These are phyloP conservation scores for Thalia dealbata DNA, from an alignment of 176 grass and related monocot species.

Conservation along the genomic window DNA sequence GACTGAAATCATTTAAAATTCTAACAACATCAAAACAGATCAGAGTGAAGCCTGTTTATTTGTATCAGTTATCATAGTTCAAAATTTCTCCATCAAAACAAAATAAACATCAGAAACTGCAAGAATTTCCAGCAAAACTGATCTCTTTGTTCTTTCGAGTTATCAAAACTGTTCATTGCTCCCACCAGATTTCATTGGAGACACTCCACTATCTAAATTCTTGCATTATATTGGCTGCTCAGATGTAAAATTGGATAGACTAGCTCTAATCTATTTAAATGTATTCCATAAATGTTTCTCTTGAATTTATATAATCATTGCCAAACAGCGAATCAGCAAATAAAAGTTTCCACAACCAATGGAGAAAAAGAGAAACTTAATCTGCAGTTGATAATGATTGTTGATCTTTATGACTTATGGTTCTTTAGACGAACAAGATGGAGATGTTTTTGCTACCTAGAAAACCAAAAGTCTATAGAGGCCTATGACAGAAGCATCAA, in stretches of 20 bases:
- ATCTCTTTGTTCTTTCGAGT: neutral
- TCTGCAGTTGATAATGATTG: no score
- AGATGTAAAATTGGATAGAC: neutral
- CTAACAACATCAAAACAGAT: neutral
- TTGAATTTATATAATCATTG: neutral
- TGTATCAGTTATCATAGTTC: neutral
- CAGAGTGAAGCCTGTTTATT: neutral
- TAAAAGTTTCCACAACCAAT: neutral
- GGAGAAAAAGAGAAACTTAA: no score
- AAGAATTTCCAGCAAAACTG: neutral
- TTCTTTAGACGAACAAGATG: no score
- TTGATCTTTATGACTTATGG: no score
- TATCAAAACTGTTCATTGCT: neutral
- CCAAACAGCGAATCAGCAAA: neutral
- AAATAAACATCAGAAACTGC: neutral
- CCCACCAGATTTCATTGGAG: neutral
- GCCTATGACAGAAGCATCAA: no score
- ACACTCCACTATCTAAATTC: neutral
- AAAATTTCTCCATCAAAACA: neutral
- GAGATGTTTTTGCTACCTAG: no score
- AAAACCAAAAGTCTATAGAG: no score
- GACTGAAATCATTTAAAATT: neutral
- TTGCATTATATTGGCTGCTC: neutral
- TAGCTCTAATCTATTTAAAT: neutral
- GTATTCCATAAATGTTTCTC: neutral